A percentile compares a stretch with the other conserved stretches of the same genome.
phyloP scores from a whole-genome alignment of 768 basidiomycete species.

The Auriscalpium microsporum region DNA sequence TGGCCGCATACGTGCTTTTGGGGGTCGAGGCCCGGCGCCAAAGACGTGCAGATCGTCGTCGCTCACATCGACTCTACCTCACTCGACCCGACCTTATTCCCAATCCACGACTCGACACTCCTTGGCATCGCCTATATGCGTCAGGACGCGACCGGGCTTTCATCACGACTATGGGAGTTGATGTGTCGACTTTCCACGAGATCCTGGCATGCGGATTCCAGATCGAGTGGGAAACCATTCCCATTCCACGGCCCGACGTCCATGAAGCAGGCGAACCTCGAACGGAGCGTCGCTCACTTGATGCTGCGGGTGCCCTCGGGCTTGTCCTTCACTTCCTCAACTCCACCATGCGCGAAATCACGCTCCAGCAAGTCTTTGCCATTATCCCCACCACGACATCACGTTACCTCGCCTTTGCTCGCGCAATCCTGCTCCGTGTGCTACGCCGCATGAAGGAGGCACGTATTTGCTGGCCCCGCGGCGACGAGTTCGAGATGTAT shows the following conservation, averaged over 20 bases:
- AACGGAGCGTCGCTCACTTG: slow-evolving; percentile 23
- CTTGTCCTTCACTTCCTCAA: slow-evolving; percentile 33
- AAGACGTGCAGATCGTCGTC: too few species aligned
- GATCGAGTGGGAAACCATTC: slow-evolving; percentile 15
- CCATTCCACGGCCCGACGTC: slow-evolving; percentile 27
- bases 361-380: slow-evolving; percentile 35
- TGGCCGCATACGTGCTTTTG: too few species aligned
- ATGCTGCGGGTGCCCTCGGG: slow-evolving; percentile 33
- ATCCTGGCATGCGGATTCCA: too few species aligned
- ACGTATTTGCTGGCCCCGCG: neutral
- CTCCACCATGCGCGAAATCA: slow-evolving; percentile 32
- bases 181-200: too few species aligned
- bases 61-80: too few species aligned
- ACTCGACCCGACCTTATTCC: too few species aligned
- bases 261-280: slow-evolving; percentile 17
- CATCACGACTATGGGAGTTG: too few species aligned
- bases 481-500: neutral
- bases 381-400: slow-evolving; percentile 30
- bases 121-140: too few species aligned
- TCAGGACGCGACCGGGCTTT: too few species aligned
- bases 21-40: too few species aligned
- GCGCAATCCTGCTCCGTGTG: slow-evolving; percentile 21
- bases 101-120: too few species aligned
- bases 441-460: neutral
- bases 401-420: slow-evolving; percentile 27